Evolutionary conservation across 495 filamentous ascomycete species (phyloP).

Genomic region (Hypoxylon intermedium): DNA sequence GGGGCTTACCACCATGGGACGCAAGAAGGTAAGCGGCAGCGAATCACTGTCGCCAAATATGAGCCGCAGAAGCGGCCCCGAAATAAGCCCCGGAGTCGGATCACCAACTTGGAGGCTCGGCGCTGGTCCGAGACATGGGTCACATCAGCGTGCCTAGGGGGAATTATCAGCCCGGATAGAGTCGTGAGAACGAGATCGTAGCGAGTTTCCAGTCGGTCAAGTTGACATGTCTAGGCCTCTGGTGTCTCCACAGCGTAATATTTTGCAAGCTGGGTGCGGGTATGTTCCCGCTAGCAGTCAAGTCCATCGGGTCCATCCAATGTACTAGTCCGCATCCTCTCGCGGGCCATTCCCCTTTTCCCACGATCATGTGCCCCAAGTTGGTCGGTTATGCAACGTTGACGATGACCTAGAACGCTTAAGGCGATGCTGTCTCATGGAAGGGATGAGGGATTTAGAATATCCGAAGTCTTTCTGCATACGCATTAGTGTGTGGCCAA

Average conservation of each 20-base stretch:
- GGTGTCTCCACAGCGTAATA: neutral
- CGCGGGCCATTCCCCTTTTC: too few species aligned
- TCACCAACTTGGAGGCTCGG: constrained; percentile 10
- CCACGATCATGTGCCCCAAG: too few species aligned
- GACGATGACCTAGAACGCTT: neutral
- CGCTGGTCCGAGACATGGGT: constrained; percentile 23
- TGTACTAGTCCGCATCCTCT: neutral
- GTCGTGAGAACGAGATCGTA: neutral
- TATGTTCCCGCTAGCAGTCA: neutral
- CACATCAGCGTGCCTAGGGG: neutral
- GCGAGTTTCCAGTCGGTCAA: neutral
- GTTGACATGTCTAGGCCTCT: neutral
- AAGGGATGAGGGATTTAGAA: constrained; percentile 27
- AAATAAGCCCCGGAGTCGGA: constrained; percentile 17
- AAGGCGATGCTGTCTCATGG: neutral
- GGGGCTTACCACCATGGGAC: constrained; percentile 2
- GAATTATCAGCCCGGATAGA: constrained; percentile 10
- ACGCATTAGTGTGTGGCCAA: constrained; percentile 20
- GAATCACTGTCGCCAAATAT: constrained; percentile 13
- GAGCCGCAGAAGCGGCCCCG: constrained; percentile 23
- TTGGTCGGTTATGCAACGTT: constrained; percentile 1
- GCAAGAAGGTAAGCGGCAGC: constrained; percentile 9
- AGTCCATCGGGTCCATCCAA: neutral
- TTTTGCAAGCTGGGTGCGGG: neutral
- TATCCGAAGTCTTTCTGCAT: constrained; percentile 12